These are phyloP conservation scores for Bipolaris sorokiniana DNA, from an alignment of 2,329 filamentous ascomycete species.

Conservation along the genomic window DNA sequence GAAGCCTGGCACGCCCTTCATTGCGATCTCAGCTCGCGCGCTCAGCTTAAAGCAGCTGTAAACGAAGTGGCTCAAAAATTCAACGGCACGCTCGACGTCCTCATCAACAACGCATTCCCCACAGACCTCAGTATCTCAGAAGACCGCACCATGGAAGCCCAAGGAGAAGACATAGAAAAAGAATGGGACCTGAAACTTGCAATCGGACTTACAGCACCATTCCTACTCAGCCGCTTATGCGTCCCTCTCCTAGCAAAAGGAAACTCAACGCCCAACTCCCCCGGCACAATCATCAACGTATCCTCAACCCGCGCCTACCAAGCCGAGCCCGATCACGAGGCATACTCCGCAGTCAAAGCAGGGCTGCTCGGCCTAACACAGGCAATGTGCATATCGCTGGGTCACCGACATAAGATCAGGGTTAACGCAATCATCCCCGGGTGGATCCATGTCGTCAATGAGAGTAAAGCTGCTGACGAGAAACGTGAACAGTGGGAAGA, in stretches of 20 bases:
- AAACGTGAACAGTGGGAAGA: slow-evolving; percentile 54
- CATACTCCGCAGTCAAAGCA: slow-evolving; percentile 59
- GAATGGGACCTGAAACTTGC: slow-evolving; percentile 46
- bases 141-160: slow-evolving; percentile 40
- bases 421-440: slow-evolving; percentile 59
- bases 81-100: slow-evolving; percentile 39
- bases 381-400: slow-evolving; percentile 56
- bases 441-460: slow-evolving; percentile 59
- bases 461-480: slow-evolving; percentile 52
- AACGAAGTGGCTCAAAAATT: slow-evolving; percentile 47
- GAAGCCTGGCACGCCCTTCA: slow-evolving; percentile 27
- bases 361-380: slow-evolving; percentile 59
- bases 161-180: slow-evolving; percentile 36
- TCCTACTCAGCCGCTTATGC: slow-evolving; percentile 41
- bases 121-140: slow-evolving; percentile 35
- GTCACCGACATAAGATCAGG: slow-evolving; percentile 51
- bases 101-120: slow-evolving; percentile 47
- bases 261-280: slow-evolving; percentile 24
- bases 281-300: slow-evolving; percentile 53
- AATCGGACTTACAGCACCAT: slow-evolving; percentile 44
- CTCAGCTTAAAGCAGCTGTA: slow-evolving; percentile 46
- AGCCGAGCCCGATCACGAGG: slow-evolving; percentile 58
- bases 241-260: slow-evolving; percentile 36
- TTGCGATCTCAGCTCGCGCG: slow-evolving; percentile 52
- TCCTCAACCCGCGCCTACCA: slow-evolving; percentile 59